These are phyloP conservation scores for Pichia paraexigua DNA, from an alignment of 805 yeast species.

Conservation along the genomic window DNA sequence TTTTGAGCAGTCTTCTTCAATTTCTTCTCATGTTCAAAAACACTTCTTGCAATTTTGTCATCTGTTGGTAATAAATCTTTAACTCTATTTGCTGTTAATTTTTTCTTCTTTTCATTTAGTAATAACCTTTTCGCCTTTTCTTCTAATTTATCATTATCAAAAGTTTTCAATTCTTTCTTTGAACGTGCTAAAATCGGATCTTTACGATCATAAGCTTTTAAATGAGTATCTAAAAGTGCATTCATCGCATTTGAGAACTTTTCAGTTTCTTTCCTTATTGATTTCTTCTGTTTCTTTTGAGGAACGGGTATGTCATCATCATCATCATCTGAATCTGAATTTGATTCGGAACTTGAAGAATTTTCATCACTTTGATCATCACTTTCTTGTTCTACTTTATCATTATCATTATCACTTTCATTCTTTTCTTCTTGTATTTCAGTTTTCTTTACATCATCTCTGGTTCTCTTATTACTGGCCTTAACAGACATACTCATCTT, in stretches of 20 bases:
- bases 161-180: conserved; percentile 59
- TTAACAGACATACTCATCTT: neutral
- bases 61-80: conserved; percentile 57
- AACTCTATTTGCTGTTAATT: conserved; percentile 59
- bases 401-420: conserved; percentile 5
- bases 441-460: neutral
- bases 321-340: conserved; percentile 2
- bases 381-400: conserved; percentile 6
- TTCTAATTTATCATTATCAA: conserved; percentile 77
- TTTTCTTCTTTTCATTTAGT: conserved; percentile 60
- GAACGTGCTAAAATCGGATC: conserved; percentile 88
- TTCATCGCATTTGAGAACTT: conserved; percentile 75
- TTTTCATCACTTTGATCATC: neutral
- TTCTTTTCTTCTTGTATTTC: neutral
- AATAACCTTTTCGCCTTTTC: conserved; percentile 70
- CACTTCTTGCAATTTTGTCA: conserved; percentile 48
- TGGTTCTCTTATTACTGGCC: neutral
- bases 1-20: conserved; percentile 57
- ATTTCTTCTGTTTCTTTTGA: conserved; percentile 46
- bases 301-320: conserved; percentile 27
- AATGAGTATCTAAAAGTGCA: conserved; percentile 74
- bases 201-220: conserved; percentile 81
- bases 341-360: neutral
- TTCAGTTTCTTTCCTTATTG: conserved; percentile 61
- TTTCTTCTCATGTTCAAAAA: conserved; percentile 43